Evolutionary conservation across 1,284 basidiomycete genomes (phyloP).

Genomic region (Ustanciosporium gigantosporum): DNA sequence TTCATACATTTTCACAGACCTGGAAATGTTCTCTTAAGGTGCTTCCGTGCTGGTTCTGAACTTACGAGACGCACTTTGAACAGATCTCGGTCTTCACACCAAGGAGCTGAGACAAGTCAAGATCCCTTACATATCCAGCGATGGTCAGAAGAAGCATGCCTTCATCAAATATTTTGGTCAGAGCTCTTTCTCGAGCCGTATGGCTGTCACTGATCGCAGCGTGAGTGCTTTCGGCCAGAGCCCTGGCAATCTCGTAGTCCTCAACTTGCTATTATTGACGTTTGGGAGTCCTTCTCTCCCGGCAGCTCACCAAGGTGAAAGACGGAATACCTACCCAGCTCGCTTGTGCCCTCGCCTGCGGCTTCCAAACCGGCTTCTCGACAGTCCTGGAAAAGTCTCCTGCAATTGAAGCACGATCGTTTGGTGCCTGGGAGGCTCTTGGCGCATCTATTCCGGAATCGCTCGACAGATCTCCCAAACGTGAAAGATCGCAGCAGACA

Average conservation of each 20-base stretch:
- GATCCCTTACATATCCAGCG: slow-evolving; percentile 5
- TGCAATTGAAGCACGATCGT: slow-evolving; percentile 7
- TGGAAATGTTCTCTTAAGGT: too few species aligned
- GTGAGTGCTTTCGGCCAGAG: slow-evolving; percentile 2
- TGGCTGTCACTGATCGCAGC: slow-evolving; percentile 13
- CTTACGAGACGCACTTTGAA: too few species aligned
- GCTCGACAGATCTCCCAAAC: neutral
- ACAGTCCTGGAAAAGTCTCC: slow-evolving; percentile 23
- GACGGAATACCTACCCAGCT: slow-evolving; percentile 13
- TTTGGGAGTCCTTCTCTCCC: neutral
- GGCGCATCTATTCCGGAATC: slow-evolving; percentile 1
- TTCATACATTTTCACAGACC: neutral
- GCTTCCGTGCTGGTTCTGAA: too few species aligned
- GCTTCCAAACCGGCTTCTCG: slow-evolving; percentile 21
- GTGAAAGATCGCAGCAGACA: slow-evolving; percentile 16
- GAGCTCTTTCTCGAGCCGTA: slow-evolving; percentile 26
- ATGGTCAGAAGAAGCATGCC: slow-evolving; percentile 5
- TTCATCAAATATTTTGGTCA: slow-evolving; percentile 22
- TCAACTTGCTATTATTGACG: too few species aligned
- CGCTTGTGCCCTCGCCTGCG: slow-evolving; percentile 13
- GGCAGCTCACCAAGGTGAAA: slow-evolving; percentile 20
- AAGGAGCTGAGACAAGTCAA: slow-evolving; percentile 15
- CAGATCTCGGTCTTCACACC: slow-evolving; percentile 7
- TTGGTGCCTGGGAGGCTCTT: slow-evolving; percentile 7
- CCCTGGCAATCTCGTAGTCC: neutral